Percentiles rank a stretch among this genome's conserved stretches.
These are phyloP conservation scores for Jacaranda mimosifolia DNA, from an alignment of 257 asterid genomes.

Conservation along the genomic window DNA sequence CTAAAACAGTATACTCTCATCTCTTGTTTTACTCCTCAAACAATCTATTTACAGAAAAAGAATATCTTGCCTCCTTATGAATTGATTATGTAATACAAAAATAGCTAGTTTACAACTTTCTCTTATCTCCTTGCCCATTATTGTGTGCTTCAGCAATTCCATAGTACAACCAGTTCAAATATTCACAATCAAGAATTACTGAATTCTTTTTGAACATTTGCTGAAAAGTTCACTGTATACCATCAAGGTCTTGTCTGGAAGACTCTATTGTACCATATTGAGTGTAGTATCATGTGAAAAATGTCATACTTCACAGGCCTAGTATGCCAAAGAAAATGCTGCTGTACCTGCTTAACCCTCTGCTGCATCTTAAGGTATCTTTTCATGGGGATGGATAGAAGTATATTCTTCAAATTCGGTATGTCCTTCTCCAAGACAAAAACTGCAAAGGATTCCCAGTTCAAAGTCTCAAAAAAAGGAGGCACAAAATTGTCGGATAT, in stretches of 20 bases:
- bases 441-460: conserved; percentile 91
- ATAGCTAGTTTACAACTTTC: background rate
- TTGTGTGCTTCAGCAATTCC: conserved; percentile 16
- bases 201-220: background rate
- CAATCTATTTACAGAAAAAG: conserved; percentile 34
- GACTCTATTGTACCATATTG: conserved; percentile 83
- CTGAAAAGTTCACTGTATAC: background rate
- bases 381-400: conserved; percentile 61
- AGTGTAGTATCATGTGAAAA: conserved; percentile 88
- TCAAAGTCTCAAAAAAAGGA: conserved; percentile 78
- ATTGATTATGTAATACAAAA: background rate
- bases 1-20: background rate
- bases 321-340: conserved; percentile 92
- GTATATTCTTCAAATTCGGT: conserved; percentile 76
- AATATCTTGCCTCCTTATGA: background rate
- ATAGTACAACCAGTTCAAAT: background rate
- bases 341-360: conserved; percentile 80
- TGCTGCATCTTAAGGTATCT: conserved; percentile 70
- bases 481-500: conserved; percentile 89
- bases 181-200: no score
- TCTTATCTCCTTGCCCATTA: conserved; percentile 12
- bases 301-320: conserved; percentile 76
- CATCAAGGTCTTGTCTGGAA: conserved; percentile 48
- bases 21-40: background rate
- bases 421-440: conserved; percentile 83